Base-by-base conservation (phyloP, 73 alveolate species). In the Durusdinium trenchii region DNA sequence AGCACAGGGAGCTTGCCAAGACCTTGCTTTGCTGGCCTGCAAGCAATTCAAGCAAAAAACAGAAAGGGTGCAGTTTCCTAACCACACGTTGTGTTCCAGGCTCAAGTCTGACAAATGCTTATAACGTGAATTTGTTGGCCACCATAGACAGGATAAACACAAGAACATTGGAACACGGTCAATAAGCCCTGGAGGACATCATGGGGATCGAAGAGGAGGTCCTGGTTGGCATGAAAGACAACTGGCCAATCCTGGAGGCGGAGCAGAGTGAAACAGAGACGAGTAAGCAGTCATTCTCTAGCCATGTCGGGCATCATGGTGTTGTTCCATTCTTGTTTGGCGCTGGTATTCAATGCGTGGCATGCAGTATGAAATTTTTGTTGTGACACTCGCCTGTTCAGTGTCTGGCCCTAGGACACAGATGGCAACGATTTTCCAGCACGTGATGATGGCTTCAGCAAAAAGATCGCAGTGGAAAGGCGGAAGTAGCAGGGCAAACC, bases 141-240 rank as follows among this genome's bases (percentile, higher is more conserved):
- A 23, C 4, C 73, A 23, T 32, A 1, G n/a, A 32, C 30, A 23
- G 1, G 69, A 12, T 16, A 23, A 23, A 23, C 23, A 12, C 69
- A 57, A 57, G 69, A 12, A 12, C 69, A 57, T 57, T 12, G 69
- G 73, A 32, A 60, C 73, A 23, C 73, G 12, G 36, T 43, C 45
- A 16, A 16, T 23, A 12, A 18, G 40, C 0, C 30, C 30, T 16
- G 85, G 57, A 91, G 98, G 98, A 91, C 98, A 47, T 91, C 87
- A 69, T 91, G 98, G 98, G 98, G 26, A 91, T 91, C 71, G 98
- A 91, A 47, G 98, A 91, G 45, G 98, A 91, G 89, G 98, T 91
- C 16, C 81, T 91, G 60, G 81, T 91, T 51, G 98, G 89, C 67
- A 91, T 91, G 98, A 87, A 89, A 2, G 89, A 91, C 87, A 75